phyloP scores from a whole-genome alignment of 345 rosid species.

The Brassica incana region DNA sequence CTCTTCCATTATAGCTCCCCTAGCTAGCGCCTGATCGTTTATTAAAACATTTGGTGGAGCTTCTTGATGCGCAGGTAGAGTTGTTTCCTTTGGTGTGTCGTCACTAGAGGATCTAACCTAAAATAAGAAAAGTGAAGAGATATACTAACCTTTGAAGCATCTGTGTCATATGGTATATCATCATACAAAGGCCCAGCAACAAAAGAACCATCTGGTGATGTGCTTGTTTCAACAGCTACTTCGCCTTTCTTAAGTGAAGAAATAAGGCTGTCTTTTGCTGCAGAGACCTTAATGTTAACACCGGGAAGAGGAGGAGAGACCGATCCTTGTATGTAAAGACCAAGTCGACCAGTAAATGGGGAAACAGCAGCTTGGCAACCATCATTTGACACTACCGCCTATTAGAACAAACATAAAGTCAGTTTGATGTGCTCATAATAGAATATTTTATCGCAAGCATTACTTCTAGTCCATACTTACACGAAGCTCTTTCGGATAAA shows the following conservation, averaged over 20 bases:
- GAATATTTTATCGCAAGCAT: constrained; percentile 15
- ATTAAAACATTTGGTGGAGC: too few species aligned
- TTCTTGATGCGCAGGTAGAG: too few species aligned
- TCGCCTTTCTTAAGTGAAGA: constrained; percentile 61
- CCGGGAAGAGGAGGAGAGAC: constrained; percentile 80
- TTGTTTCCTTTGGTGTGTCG: too few species aligned
- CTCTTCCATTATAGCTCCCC: too few species aligned
- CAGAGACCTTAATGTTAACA: constrained; percentile 60
- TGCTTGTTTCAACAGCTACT: constrained; percentile 62
- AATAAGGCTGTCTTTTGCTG: constrained; percentile 63
- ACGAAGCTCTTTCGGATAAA: constrained; percentile 74
- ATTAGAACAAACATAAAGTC: constrained; percentile 27
- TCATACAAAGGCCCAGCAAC: constrained; percentile 80
- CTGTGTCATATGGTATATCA: constrained; percentile 64
- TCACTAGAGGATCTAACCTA: too few species aligned
- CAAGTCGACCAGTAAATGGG: constrained; percentile 65
- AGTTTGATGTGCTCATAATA: constrained; percentile 20
- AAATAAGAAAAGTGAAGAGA: not conserved
- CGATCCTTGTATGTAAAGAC: constrained; percentile 79
- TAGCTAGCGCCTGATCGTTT: too few species aligned
- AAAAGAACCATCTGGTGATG: constrained; percentile 75
- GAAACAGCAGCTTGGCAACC: constrained; percentile 83
- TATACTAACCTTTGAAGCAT: constrained; percentile 75
- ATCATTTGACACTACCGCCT: constrained; percentile 71
- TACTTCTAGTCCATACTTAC: constrained; percentile 54